Percentiles rank a stretch among this genome's conserved stretches.
Evolutionary conservation across 2,329 filamentous ascomycete genomes (phyloP).

Genomic region (Exophiala lecanii-corni): DNA sequence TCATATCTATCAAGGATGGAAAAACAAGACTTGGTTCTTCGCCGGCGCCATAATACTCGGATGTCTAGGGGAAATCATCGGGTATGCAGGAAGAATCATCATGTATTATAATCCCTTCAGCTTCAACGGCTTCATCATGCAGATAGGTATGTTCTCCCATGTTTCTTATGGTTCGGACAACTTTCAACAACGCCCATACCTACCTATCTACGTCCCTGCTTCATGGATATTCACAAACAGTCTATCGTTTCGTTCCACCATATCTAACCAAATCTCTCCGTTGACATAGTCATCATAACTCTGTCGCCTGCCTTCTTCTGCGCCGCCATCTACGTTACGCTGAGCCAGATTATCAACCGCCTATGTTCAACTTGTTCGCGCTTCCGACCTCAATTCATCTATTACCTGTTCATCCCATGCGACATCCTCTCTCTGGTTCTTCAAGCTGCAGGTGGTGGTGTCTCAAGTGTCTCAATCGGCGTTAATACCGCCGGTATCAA

Average conservation of each 20-base stretch:
- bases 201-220: too few relatives aligned
- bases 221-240: too few relatives aligned
- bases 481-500: slow-evolving; percentile 23
- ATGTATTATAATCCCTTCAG: slow-evolving; percentile 44
- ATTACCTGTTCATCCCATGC: slow-evolving; percentile 49
- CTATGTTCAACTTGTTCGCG: slow-evolving; percentile 29
- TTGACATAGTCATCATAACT: slow-evolving; percentile 29
- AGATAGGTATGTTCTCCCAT: slow-evolving; percentile 48
- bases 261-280: slow-evolving; percentile 44
- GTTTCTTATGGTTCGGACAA: neutral
- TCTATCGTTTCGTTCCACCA: neutral
- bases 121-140: slow-evolving; percentile 25
- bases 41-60: slow-evolving; percentile 49
- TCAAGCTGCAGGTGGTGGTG: slow-evolving; percentile 51
- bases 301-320: slow-evolving; percentile 48
- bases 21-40: slow-evolving; percentile 1
- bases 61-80: slow-evolving; percentile 51
- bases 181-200: neutral
- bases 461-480: slow-evolving; percentile 32
- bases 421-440: slow-evolving; percentile 53
- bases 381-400: slow-evolving; percentile 10
- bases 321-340: slow-evolving; percentile 59
- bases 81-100: slow-evolving; percentile 55
- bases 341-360: slow-evolving; percentile 51
- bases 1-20: slow-evolving; percentile 1